These are phyloP conservation scores for Naganishia kalamii DNA, from an alignment of 768 basidiomycete genomes.

Conservation along the genomic window DNA sequence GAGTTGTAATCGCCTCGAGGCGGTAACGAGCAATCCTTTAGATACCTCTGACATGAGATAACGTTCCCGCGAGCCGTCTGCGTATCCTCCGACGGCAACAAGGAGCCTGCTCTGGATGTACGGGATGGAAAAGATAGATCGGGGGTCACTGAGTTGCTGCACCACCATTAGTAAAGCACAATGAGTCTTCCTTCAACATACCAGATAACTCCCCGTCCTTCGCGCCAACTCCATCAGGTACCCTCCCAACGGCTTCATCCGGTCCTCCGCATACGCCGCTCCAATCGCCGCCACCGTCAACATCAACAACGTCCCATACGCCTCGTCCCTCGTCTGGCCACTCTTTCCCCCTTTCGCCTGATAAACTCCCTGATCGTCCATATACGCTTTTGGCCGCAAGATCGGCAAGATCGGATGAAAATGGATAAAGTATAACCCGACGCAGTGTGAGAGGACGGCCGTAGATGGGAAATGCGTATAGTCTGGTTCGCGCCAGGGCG, in stretches of 20 bases:
- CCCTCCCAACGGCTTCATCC: slow-evolving; percentile 34
- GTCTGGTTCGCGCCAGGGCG: slow-evolving; percentile 32
- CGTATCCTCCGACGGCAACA: slow-evolving; percentile 28
- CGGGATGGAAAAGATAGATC: slow-evolving; percentile 36
- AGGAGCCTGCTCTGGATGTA: slow-evolving; percentile 30
- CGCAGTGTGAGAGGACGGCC: slow-evolving; percentile 35
- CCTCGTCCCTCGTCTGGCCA: slow-evolving; percentile 23
- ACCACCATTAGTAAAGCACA: neutral
- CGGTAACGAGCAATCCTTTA: slow-evolving; percentile 33
- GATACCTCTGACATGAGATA: slow-evolving; percentile 37
- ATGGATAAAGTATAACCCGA: slow-evolving; percentile 37
- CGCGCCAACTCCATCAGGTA: slow-evolving; percentile 37
- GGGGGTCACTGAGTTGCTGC: slow-evolving; percentile 37
- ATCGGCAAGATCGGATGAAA: slow-evolving; percentile 39
- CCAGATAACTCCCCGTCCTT: slow-evolving; percentile 39
- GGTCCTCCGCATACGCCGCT: slow-evolving; percentile 34
- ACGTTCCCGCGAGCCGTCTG: slow-evolving; percentile 39
- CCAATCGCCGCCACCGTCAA: slow-evolving; percentile 34
- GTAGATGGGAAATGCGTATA: slow-evolving; percentile 36
- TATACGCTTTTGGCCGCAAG: slow-evolving; percentile 23
- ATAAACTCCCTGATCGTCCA: neutral
- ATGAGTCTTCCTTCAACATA: slow-evolving; percentile 17
- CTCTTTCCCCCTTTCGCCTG: too few species aligned
- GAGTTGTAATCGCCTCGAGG: slow-evolving; percentile 31
- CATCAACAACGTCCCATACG: slow-evolving; percentile 27